A percentile compares a stretch with the other conserved stretches of the same genome.
These are phyloP conservation scores for Prunella vulgaris DNA, from an alignment of 257 asterid genomes.

Conservation along the genomic window DNA sequence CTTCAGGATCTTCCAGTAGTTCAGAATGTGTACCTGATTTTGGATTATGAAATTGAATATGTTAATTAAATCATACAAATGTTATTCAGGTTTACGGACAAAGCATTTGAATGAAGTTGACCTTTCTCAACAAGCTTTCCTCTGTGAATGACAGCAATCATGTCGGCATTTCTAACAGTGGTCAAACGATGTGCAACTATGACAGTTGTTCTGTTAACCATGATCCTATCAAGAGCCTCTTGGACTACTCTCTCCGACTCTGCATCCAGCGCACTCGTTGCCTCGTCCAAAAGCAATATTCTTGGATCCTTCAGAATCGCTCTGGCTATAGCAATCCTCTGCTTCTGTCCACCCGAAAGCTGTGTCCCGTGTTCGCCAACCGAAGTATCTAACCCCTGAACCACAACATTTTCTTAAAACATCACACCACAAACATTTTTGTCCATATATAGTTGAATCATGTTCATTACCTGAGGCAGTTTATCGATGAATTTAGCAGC, in stretches of 20 bases:
- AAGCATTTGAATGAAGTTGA: not conserved
- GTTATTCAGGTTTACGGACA: not conserved
- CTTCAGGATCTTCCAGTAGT: conserved; percentile 49
- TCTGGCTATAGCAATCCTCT: conserved; percentile 80
- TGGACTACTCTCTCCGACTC: conserved; percentile 85
- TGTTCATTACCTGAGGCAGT: conserved; percentile 54
- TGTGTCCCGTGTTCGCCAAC: conserved; percentile 93
- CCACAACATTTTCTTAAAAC: not conserved
- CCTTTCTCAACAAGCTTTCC: conserved; percentile 86
- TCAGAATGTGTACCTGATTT: conserved; percentile 51
- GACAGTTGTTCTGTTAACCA: conserved; percentile 77
- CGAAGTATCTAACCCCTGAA: conserved; percentile 67
- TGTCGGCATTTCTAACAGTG: conserved; percentile 75
- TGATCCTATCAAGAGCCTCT: conserved; percentile 79
- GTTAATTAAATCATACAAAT: not conserved
- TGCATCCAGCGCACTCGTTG: conserved; percentile 89
- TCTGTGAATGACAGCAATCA: conserved; percentile 71
- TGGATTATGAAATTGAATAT: not conserved
- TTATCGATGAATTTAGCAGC: conserved; percentile 80
- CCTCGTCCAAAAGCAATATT: conserved; percentile 78
- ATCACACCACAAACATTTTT: too few species aligned
- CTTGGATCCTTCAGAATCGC: conserved; percentile 78
- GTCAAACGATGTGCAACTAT: conserved; percentile 80
- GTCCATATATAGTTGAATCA: not conserved
- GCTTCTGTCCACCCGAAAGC: conserved; percentile 94